Percentiles rank a stretch among this genome's conserved stretches.
phyloP scores from a whole-genome alignment of 2,329 filamentous ascomycete species.

The Ophiognomonia clavigignenti-juglandacearum region DNA sequence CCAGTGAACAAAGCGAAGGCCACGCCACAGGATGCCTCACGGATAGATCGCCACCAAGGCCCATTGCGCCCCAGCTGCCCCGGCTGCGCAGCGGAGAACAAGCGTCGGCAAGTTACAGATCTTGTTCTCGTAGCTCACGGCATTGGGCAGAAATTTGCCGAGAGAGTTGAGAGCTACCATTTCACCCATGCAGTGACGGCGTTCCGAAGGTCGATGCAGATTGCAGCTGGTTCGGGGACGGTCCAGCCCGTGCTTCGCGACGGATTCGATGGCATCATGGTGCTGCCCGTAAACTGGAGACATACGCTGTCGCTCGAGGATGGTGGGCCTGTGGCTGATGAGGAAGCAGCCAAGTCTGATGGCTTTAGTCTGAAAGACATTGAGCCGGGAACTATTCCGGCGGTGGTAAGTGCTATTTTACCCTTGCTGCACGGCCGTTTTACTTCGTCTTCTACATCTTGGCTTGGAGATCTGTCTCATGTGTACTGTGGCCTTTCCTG shows the following conservation, averaged over 20 bases:
- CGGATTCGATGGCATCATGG: constrained; percentile 86
- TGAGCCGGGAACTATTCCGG: constrained; percentile 83
- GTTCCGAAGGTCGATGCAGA: constrained; percentile 79
- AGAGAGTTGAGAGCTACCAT: constrained; percentile 91
- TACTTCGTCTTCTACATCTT: too few relatives aligned
- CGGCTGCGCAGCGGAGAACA: constrained; percentile 59
- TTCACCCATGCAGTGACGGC: constrained; percentile 95
- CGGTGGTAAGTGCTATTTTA: too few relatives aligned
- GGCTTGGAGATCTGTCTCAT: too few relatives aligned
- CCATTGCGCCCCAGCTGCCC: constrained; percentile 15
- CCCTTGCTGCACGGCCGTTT: too few relatives aligned
- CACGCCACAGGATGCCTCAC: constrained; percentile 16
- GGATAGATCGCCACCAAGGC: constrained; percentile 1
- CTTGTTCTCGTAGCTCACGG: constrained; percentile 89
- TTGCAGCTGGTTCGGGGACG: constrained; percentile 69
- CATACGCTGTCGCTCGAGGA: constrained; percentile 85
- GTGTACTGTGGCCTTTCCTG: too few relatives aligned
- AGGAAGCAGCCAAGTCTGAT: constrained; percentile 50
- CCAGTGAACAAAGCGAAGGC: constrained; percentile 21
- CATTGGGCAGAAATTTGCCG: constrained; percentile 93
- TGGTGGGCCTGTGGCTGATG: constrained; percentile 55
- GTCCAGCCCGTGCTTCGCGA: constrained; percentile 73
- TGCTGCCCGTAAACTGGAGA: constrained; percentile 91
- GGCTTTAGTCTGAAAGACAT: constrained; percentile 76
- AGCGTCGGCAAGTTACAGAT: constrained; percentile 71